Evolutionary conservation across 2,329 filamentous ascomycete species (phyloP).

Genomic region (Trichothecium roseum): DNA sequence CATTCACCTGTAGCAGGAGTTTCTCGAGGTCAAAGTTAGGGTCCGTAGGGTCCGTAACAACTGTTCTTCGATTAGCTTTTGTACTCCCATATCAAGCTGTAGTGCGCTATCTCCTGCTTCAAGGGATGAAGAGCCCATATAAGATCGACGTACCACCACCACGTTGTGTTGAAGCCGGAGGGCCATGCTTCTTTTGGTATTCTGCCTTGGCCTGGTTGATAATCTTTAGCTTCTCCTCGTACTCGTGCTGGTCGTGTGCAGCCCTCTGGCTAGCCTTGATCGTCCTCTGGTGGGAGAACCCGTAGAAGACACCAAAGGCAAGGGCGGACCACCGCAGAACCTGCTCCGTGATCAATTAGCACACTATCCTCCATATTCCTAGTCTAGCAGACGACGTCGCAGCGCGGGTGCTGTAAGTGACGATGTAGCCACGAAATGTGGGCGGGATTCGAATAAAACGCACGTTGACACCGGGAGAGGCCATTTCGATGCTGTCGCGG

Average conservation of each 20-base stretch:
- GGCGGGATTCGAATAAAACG: conserved; percentile 22
- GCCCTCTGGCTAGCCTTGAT: conserved; percentile 64
- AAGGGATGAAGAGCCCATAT: background rate
- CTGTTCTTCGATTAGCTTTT: conserved; percentile 9
- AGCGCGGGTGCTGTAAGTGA: too few species aligned
- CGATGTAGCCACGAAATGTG: conserved; percentile 5
- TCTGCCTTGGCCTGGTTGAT: conserved; percentile 90
- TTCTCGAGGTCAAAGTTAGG: conserved; percentile 91
- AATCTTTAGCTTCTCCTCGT: conserved; percentile 80
- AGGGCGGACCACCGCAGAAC: conserved; percentile 96
- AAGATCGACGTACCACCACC: conserved; percentile 19
- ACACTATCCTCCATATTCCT: background rate
- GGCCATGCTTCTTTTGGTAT: conserved; percentile 67
- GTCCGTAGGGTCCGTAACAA: conserved; percentile 57
- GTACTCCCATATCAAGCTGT: too few species aligned
- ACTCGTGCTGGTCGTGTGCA: conserved; percentile 67
- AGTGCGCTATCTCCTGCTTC: too few species aligned
- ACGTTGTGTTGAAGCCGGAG: conserved; percentile 26
- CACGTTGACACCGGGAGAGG: conserved; percentile 61
- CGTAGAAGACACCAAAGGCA: conserved; percentile 85
- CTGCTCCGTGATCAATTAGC: conserved; percentile 34
- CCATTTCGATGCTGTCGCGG: conserved; percentile 43
- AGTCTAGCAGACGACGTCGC: background rate
- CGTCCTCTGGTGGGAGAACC: conserved; percentile 82
- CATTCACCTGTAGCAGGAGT: conserved; percentile 55